Conservation (phyloP, 441 rosid genomes). For the Francoa sonchifolia region DNA sequence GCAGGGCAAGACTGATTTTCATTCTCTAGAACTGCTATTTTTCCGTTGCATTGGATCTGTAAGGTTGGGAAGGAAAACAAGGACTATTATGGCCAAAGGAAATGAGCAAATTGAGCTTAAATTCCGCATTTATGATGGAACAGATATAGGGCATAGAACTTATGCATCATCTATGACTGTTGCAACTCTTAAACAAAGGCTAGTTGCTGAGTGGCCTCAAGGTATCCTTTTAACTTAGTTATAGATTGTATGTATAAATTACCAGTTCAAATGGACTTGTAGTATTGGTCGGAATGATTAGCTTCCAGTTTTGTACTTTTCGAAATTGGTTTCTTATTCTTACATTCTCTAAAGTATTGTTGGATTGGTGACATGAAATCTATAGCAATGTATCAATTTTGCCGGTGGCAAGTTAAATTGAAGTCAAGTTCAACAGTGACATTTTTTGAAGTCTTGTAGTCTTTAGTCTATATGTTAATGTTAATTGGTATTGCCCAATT, state of each 20-base stretch:
- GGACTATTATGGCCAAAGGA: constrained; percentile 17
- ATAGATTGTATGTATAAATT: constrained; percentile 1
- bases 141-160: constrained; percentile 29
- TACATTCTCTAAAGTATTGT: no score
- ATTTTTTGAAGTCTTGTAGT: neutral
- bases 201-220: constrained; percentile 37
- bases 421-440: neutral
- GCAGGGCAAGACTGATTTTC: constrained; percentile 10
- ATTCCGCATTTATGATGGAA: constrained; percentile 33
- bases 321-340: no score
- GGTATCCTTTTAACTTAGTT: constrained; percentile 23
- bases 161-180: constrained; percentile 24
- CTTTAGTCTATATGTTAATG: neutral
- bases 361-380: no score
- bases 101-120: constrained; percentile 25
- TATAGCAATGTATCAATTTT: no score
- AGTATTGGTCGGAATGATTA: neutral
- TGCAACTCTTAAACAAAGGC: constrained; percentile 28
- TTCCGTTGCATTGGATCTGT: constrained; percentile 9
- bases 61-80: constrained; percentile 14
- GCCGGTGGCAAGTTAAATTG: no score
- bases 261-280: constrained; percentile 1
- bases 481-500: neutral
- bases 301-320: neutral
- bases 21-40: constrained; percentile 6